Conservation (phyloP, 257 asterid genomes). For the Coffea eugenioides region DNA sequence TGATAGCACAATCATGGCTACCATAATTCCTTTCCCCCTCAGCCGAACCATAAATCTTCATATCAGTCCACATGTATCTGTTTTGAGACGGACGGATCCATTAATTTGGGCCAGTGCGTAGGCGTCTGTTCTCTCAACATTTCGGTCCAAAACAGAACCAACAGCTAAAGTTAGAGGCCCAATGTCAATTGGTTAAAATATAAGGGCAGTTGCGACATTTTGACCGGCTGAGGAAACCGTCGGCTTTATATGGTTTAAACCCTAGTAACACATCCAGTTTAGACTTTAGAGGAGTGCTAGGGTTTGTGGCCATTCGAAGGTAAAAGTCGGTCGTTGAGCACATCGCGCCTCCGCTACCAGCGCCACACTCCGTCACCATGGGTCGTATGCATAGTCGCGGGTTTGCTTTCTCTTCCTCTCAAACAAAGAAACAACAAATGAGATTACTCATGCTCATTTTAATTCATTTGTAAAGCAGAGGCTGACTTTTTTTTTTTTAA, state of each 20-base stretch:
- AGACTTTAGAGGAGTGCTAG: slow-evolving; percentile 1
- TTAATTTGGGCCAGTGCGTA: no score
- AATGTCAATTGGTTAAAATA: background rate
- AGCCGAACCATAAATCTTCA: no score
- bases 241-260: slow-evolving; percentile 10
- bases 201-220: background rate
- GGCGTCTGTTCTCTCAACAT: no score
- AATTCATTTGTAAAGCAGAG: background rate
- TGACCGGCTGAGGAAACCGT: no score
- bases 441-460: background rate
- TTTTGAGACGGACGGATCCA: no score
- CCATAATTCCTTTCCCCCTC: no score
- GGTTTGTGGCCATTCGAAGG: slow-evolving; percentile 21
- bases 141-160: background rate
- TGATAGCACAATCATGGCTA: no score
- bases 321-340: background rate
- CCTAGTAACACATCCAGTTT: slow-evolving; percentile 17
- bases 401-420: slow-evolving; percentile 24
- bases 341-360: slow-evolving; percentile 9
- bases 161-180: background rate
- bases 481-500: background rate
- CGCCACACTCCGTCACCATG: slow-evolving; percentile 47
- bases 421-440: background rate
- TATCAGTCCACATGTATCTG: no score
- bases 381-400: slow-evolving; percentile 96